Percentiles rank a stretch among this genome's conserved stretches.
These are phyloP conservation scores for Colletotrichum agaves DNA, from an alignment of 2,329 filamentous ascomycete genomes.

Conservation along the genomic window DNA sequence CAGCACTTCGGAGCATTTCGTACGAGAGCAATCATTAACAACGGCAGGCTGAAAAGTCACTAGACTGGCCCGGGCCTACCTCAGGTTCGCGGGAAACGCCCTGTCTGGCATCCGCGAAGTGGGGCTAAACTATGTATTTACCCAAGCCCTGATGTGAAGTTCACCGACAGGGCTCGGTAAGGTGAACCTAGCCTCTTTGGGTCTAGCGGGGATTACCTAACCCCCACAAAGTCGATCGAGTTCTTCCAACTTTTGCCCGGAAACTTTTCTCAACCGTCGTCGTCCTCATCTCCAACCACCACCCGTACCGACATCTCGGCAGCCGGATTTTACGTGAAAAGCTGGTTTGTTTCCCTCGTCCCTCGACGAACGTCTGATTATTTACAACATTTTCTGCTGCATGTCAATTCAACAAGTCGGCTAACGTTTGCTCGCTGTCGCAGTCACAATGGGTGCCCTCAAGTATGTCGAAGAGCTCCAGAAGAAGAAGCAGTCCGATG, in stretches of 20 bases:
- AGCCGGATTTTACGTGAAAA: conserved; percentile 41
- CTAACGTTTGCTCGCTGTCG: conserved; percentile 41
- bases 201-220: conserved; percentile 51
- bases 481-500: conserved; percentile 99
- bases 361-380: conserved; percentile 5
- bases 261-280: background rate
- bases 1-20: too few species aligned
- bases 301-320: conserved; percentile 37
- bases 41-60: too few species aligned
- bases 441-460: conserved; percentile 96
- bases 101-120: too few species aligned
- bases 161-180: too few species aligned
- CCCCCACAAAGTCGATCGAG: conserved; percentile 42
- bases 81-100: too few species aligned
- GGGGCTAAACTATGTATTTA: too few species aligned
- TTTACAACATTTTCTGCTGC: background rate
- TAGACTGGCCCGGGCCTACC: too few species aligned
- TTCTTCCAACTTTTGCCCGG: background rate
- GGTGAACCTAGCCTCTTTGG: conserved; percentile 39
- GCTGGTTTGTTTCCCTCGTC: conserved; percentile 44
- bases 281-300: conserved; percentile 30
- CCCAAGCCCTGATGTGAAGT: too few species aligned
- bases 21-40: too few species aligned
- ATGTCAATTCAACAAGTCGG: conserved; percentile 9
- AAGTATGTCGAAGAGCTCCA: conserved; percentile 99